Evolutionary conservation across 2,329 filamentous ascomycete species (phyloP), one percentile per base, ranked within the genome.

Genomic region (Aspergillus amoenus): DNA sequence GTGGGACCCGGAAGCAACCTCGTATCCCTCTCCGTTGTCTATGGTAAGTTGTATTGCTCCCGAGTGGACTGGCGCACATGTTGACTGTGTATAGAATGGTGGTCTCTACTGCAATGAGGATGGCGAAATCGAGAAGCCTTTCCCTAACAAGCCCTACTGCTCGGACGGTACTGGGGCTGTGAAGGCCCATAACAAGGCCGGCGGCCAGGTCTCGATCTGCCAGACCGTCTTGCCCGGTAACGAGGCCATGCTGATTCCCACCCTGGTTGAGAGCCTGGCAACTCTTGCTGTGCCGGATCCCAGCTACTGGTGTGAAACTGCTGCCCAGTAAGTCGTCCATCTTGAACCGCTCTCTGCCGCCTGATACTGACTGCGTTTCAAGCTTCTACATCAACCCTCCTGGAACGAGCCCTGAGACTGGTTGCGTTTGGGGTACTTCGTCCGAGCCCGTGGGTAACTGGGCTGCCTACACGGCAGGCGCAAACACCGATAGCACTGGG

Each of bases 171-270:
- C 84, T 18, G 88, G 87, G 43, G 70, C 84, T 7, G 81, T 93
- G 53, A 77, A 80, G 56, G 89, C 82, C 37, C 78, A 85, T 59
- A 93, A 91, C 78, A 86, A 87, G 64, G 84, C 82, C 60, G 81
- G 58, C 18, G 52, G 83, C 37, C 68, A 81, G 13, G 82, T 91
- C 54, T 84, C 89, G 3, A 90, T 89, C 75, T 93, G 89, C 74
- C 89, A 93, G 75, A 93, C 89, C 4, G 87, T 91, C 13, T 75
- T 92, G 59, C 89, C 89, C 17, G 89, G 89, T 49, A 88, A 91
- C 66, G 89, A 93, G 76, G 87, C 87, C 59, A 93, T 93, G 89
- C 79, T 92, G 64, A 92, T 92, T 66, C 88, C 89, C 15, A 93
- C 88, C n/a, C 73, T 86, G 61, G 86, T 92, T 46, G 68, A 79